Base-by-base conservation (phyloP, 768 basidiomycete genomes). In the Ramaria sp. region DNA sequence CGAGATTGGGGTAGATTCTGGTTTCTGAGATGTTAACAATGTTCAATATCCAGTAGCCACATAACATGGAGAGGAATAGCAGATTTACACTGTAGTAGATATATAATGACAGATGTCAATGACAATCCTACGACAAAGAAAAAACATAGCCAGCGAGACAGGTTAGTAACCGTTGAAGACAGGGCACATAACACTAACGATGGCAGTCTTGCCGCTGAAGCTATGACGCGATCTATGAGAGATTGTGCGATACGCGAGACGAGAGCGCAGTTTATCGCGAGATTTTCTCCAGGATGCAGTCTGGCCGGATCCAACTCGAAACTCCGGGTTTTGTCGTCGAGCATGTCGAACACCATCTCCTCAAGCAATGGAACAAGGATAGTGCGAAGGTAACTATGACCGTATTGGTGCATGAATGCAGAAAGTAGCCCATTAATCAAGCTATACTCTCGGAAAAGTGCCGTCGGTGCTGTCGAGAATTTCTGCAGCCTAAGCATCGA, bases 61-160 rank as follows among this genome's bases (percentile, higher is more conserved):
- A 13, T 34, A 17, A 3, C 22, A 33, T 7, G 24, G 3, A 42
- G 55, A 46, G 63, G 51, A 51, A 41, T 24, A 24, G 51, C 17
- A 53, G 47, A 13, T 87, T 66, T 72, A 91, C 90, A 91, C 88
- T 50, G 78, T 75, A 60, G 76, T 78, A 49, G 81, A 81, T 39
- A 96, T 86, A 66, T 94, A 88, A 20, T 84, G 79, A 62, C 86
- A 90, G 33, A 93, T 81, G 69, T 92, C 90, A 4, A 88, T 85
- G 67, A 91, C 82, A 79, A 91, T 88, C 13, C 89, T 91, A 60
- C 1, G 54, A 60, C 56, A 22, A 20, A 41, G 11, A 10, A 51
- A 50, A 37, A 27, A 17, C 61, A 64, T 13, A 13, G 34, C 9
- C 7, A 13, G 42, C 17, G 42, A n/a, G 42, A 61, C 51, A 59